A percentile compares a stretch with the other conserved stretches of the same genome.
phyloP scores from a whole-genome alignment of 306 rosid genomes.

The Cucurbita argyrosperma region DNA sequence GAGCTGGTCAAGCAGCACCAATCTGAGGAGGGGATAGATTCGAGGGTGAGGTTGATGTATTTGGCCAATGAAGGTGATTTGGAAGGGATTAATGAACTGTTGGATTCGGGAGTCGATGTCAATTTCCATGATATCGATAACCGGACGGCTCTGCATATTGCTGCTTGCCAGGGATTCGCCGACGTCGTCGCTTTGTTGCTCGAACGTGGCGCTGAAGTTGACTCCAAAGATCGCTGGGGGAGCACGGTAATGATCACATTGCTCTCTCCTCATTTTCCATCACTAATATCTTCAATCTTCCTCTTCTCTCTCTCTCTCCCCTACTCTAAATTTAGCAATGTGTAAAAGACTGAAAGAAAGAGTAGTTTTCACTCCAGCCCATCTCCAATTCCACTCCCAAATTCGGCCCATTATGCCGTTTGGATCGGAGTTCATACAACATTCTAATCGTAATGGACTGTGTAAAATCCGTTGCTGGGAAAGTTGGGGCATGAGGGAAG shows the following conservation, averaged over 20 bases:
- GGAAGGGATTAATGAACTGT: conserved; percentile 56
- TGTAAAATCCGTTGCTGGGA: neutral
- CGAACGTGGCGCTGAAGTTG: conserved; percentile 47
- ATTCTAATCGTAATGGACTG: neutral
- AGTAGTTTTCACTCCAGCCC: neutral
- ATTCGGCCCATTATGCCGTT: neutral
- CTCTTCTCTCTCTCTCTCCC: neutral
- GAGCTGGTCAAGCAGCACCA: conserved; percentile 8
- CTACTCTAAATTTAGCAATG: neutral
- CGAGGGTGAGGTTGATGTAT: conserved; percentile 64
- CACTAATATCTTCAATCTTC: neutral
- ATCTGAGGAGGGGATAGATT: conserved; percentile 26
- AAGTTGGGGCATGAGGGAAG: neutral
- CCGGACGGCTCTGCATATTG: conserved; percentile 82
- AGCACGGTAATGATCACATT: conserved; percentile 43
- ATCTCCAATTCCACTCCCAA: neutral
- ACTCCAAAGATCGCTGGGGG: conserved; percentile 78
- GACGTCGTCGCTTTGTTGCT: conserved; percentile 62
- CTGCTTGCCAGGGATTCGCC: conserved; percentile 61
- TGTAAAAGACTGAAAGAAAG: too few relatives aligned
- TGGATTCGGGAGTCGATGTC: conserved; percentile 52
- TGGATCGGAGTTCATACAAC: neutral
- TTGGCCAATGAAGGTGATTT: conserved; percentile 65
- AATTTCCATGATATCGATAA: conserved; percentile 65
- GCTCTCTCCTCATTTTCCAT: neutral